Evolutionary conservation across 2,329 filamentous ascomycete genomes (phyloP), one percentile per base, ranked within the genome.

Genomic region (Fusarium nanum): DNA sequence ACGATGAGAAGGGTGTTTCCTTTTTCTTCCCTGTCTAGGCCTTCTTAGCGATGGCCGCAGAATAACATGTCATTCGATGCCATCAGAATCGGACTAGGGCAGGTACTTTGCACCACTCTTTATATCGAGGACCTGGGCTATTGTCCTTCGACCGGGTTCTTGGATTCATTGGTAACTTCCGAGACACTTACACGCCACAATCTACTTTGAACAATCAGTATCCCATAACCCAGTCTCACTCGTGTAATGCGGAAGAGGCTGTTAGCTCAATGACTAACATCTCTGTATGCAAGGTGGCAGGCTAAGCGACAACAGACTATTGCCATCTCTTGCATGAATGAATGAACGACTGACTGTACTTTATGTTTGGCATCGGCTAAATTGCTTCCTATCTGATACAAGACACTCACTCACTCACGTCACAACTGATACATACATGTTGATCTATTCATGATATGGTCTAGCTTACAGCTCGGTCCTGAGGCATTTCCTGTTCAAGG

Each of bases 181-280:
- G 50, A 71, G 67, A 71, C 68, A 71, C 30, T 59, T 23, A 10
- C 22, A 59, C 14, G 54, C 63, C 64, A 71, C 59, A 28, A 48
- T 48, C 48, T 44, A 22, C 57, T 18, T 60, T 42, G 52, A 52
- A 27, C 28, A 56, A 46, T 42, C 28, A 40, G 23, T 23, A 22
- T 37, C 34, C 40, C 34, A 41, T 25, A 32, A 56, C 45, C 57
- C 48, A 20, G 34, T 49, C 41, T 68, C 57, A 44, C 25, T 52
- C 9, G 30, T 30, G 28, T 49, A 46, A 55, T 67, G 56, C 45
- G 52, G 54, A 45, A 37, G 20, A 49, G 44, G 23, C 23, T 37
- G 25, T 52, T 47, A 53, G 45, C 45, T 63, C 61, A 50, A 48
- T 44, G 28, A 25, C 18, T 28, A n/a, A 25, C 13, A 4, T 13